phyloP scores from a whole-genome alignment of 2,329 filamentous ascomycete genomes.

The Chaetothyriales sp. region DNA sequence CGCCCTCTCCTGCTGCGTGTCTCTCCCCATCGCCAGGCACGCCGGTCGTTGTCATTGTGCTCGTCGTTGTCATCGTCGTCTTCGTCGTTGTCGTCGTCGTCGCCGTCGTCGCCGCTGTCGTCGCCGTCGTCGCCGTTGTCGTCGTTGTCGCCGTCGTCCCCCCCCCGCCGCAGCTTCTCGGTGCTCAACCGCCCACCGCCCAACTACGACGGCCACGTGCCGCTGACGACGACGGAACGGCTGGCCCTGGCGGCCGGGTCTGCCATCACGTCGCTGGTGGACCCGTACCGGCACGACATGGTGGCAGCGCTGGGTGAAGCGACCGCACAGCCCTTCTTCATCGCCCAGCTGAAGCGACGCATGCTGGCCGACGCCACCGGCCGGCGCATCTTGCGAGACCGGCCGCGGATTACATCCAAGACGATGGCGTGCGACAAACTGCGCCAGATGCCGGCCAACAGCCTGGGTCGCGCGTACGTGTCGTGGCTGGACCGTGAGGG shows the following conservation, averaged over 20 bases:
- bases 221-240: constrained; percentile 65
- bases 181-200: constrained; percentile 71
- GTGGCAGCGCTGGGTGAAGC: constrained; percentile 91
- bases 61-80: too few relatives aligned
- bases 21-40: too few relatives aligned
- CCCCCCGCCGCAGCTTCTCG: constrained; percentile 48
- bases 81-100: too few relatives aligned
- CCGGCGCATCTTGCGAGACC: constrained; percentile 77
- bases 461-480: constrained; percentile 70
- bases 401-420: constrained; percentile 71
- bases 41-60: too few relatives aligned
- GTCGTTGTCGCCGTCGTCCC: not conserved
- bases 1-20: too few relatives aligned
- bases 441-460: constrained; percentile 56
- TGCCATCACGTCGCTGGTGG: constrained; percentile 47
- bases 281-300: constrained; percentile 74
- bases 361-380: constrained; percentile 80
- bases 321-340: constrained; percentile 89
- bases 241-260: constrained; percentile 53
- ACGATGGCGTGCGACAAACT: constrained; percentile 56
- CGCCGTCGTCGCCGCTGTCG: too few relatives aligned
- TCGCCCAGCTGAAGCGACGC: constrained; percentile 74
- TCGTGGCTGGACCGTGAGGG: constrained; percentile 88
- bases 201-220: constrained; percentile 86
- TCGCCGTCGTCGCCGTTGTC: too few relatives aligned